Conservation (phyloP, 768 basidiomycete species). For the Mycena filopes region DNA sequence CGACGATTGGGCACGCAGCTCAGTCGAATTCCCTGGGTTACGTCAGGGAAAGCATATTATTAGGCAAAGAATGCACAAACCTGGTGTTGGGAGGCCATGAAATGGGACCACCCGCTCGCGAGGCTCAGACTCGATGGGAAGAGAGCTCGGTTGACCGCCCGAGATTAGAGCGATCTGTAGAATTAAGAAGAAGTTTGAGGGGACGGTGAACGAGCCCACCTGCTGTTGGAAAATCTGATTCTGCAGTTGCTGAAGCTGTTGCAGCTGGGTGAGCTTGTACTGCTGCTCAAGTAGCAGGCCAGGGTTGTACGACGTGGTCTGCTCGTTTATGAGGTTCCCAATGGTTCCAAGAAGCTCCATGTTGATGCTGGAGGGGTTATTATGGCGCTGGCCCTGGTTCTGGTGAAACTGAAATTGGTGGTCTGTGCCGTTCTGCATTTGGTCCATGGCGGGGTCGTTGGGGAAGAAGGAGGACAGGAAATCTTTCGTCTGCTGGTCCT, state of each 20-base stretch:
- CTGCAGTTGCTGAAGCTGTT: slow-evolving; percentile 81
- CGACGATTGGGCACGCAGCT: slow-evolving; percentile 44
- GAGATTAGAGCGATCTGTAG: slow-evolving; percentile 74
- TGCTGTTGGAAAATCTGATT: slow-evolving; percentile 92
- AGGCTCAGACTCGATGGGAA: slow-evolving; percentile 48
- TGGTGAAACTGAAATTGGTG: slow-evolving; percentile 33
- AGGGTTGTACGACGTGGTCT: slow-evolving; percentile 42
- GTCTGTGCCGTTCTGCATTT: slow-evolving; percentile 36
- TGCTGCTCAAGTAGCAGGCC: slow-evolving; percentile 78
- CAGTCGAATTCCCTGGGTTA: slow-evolving; percentile 33
- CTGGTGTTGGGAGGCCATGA: slow-evolving; percentile 74
- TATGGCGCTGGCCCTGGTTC: slow-evolving; percentile 7
- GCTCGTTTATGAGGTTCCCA: slow-evolving; percentile 28
- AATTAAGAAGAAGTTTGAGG: not conserved
- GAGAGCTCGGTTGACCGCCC: slow-evolving; percentile 57
- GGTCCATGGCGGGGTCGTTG: slow-evolving; percentile 36
- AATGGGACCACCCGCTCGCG: slow-evolving; percentile 47
- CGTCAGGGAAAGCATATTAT: slow-evolving; percentile 20
- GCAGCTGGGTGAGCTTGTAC: slow-evolving; percentile 80
- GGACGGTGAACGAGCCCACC: slow-evolving; percentile 53
- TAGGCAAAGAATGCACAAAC: slow-evolving; percentile 51
- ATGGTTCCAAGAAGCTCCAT: slow-evolving; percentile 26
- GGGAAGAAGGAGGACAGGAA: slow-evolving; percentile 47
- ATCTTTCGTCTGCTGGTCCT: slow-evolving; percentile 45
- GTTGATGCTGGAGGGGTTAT: slow-evolving; percentile 24